Conservation (phyloP, 495 filamentous ascomycete species). For the Tuber borchii region DNA sequence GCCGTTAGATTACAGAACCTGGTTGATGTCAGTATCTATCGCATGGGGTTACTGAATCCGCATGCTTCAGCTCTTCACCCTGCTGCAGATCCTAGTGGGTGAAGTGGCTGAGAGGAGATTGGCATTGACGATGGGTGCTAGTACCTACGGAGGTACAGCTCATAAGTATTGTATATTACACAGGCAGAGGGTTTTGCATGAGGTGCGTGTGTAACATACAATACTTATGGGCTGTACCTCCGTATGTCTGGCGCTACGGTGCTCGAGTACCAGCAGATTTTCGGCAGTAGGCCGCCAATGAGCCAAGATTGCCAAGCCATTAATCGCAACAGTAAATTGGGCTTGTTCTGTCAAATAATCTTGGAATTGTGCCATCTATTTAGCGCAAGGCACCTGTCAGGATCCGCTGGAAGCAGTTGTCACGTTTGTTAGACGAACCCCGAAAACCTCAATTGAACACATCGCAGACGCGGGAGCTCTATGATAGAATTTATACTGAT, state of each 20-base stretch:
- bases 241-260: neutral
- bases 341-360: neutral
- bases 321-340: neutral
- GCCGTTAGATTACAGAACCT: neutral
- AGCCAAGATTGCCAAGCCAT: neutral
- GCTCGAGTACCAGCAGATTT: no score
- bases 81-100: neutral
- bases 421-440: neutral
- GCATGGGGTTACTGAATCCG: neutral
- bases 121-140: neutral
- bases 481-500: neutral
- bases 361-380: neutral
- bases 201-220: no score
- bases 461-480: neutral
- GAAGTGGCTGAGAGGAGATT: neutral
- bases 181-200: no score
- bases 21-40: neutral
- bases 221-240: no score
- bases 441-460: neutral
- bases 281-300: neutral
- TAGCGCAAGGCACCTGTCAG: neutral
- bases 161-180: no score
- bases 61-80: neutral
- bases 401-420: neutral
- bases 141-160: no score